These are phyloP conservation scores for Didymellaceae sp. DNA, from an alignment of 2,329 filamentous ascomycete species.

Conservation along the genomic window DNA sequence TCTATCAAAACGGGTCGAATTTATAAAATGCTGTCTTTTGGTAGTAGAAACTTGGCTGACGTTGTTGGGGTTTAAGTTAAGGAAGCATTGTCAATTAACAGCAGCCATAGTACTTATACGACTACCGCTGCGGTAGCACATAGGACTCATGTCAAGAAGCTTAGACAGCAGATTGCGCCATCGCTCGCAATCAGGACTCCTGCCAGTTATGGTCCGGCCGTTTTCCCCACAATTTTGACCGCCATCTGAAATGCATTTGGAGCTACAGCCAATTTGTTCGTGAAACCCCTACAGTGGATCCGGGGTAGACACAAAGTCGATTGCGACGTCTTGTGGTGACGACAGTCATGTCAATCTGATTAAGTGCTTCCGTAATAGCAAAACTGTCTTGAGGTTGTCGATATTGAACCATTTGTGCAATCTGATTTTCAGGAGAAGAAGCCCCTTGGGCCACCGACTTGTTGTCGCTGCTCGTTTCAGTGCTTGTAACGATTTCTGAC, in stretches of 20 bases:
- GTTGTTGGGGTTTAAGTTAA: neutral
- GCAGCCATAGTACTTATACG: conserved; percentile 21
- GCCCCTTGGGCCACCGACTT: neutral
- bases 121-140: conserved; percentile 4
- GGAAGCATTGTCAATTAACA: neutral
- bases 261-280: conserved; percentile 11
- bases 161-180: conserved; percentile 38
- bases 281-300: conserved; percentile 13
- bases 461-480: neutral
- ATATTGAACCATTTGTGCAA: neutral
- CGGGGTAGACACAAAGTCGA: conserved; percentile 15
- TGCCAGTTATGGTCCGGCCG: conserved; percentile 9
- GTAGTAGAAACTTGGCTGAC: neutral
- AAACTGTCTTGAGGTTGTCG: neutral
- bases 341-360: neutral
- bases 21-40: neutral
- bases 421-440: neutral
- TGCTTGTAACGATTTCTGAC: conserved; percentile 3
- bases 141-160: conserved; percentile 18
- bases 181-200: conserved; percentile 43
- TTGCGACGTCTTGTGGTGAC: conserved; percentile 1
- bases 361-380: neutral
- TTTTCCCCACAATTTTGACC: conserved; percentile 18
- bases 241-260: conserved; percentile 6
- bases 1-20: too few species aligned